Conservation (phyloP, 345 rosid species). For the Viola odorata region DNA sequence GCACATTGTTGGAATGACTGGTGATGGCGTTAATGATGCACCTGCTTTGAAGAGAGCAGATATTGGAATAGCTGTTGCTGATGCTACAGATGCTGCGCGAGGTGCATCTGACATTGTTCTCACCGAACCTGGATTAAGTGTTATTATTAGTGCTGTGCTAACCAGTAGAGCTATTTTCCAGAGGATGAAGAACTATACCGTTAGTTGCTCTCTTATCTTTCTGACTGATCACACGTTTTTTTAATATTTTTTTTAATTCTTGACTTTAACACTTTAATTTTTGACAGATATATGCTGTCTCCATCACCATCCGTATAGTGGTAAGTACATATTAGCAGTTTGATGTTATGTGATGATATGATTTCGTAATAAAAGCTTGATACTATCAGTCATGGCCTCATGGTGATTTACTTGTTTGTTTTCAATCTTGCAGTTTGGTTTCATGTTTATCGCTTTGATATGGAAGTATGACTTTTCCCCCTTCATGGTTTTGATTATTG, state of each 20-base stretch:
- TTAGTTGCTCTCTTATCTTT: constrained; percentile 4
- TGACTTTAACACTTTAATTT: background rate
- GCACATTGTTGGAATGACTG: constrained; percentile 33
- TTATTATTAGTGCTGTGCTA: constrained; percentile 28
- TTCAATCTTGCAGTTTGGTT: constrained; percentile 22
- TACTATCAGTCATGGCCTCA: too few species aligned
- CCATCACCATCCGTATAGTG: constrained; percentile 34
- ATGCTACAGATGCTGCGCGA: constrained; percentile 33
- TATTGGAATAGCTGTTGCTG: constrained; percentile 30
- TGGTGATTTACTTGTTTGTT: too few species aligned
- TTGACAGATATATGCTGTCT: constrained; percentile 29
- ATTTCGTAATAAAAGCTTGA: too few species aligned
- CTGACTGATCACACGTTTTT: background rate
- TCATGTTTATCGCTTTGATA: constrained; percentile 28
- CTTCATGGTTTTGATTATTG: constrained; percentile 34
- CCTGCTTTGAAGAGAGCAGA: constrained; percentile 34
- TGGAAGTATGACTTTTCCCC: constrained; percentile 31
- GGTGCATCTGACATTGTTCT: constrained; percentile 30
- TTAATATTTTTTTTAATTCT: background rate
- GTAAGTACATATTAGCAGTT: constrained; percentile 5
- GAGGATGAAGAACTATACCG: constrained; percentile 34
- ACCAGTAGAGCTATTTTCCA: constrained; percentile 33
- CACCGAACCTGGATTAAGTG: constrained; percentile 31
- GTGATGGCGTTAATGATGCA: constrained; percentile 34
- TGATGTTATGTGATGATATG: background rate